Percentiles rank a stretch among this genome's conserved stretches.
These are phyloP conservation scores for Boletellus deceptivus DNA, from an alignment of 1,284 basidiomycete genomes.

Conservation along the genomic window DNA sequence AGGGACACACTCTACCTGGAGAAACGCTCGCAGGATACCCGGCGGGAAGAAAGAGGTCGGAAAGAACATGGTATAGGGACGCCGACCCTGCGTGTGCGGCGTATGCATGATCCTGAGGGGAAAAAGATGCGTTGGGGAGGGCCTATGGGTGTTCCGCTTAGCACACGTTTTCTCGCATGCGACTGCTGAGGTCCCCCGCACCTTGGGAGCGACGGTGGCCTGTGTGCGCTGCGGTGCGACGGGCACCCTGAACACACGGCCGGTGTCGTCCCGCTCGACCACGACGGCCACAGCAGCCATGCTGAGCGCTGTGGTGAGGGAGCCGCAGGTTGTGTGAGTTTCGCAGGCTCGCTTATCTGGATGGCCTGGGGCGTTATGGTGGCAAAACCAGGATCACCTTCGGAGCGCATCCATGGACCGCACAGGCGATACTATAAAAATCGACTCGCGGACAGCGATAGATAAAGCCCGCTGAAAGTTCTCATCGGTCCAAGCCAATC, in stretches of 20 bases:
- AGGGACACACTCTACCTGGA: constrained; percentile 41
- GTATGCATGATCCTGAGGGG: background rate
- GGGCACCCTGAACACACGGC: constrained; percentile 23
- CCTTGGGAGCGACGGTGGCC: constrained; percentile 7
- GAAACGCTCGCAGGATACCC: constrained; percentile 61
- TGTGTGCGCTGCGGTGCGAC: constrained; percentile 4
- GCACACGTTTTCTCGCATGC: background rate
- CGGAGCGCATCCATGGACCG: background rate
- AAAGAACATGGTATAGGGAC: constrained; percentile 33
- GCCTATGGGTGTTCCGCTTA: constrained; percentile 9
- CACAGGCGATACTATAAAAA: background rate
- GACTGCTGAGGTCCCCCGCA: constrained; percentile 9
- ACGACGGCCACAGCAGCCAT: background rate
- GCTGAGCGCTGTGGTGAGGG: background rate
- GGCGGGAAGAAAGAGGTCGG: constrained; percentile 56
- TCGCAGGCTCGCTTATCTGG: constrained; percentile 15
- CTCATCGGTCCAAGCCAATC: background rate
- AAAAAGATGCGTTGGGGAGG: background rate
- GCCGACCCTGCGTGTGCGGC: background rate
- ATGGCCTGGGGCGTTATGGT: constrained; percentile 23
- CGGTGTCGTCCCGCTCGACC: constrained; percentile 26
- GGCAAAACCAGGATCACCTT: constrained; percentile 7
- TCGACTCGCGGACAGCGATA: background rate
- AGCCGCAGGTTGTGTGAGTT: background rate
- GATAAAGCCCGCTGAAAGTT: background rate